These are phyloP conservation scores for Staphylotrichum longicolle DNA, from an alignment of 495 filamentous ascomycete genomes.

Conservation along the genomic window DNA sequence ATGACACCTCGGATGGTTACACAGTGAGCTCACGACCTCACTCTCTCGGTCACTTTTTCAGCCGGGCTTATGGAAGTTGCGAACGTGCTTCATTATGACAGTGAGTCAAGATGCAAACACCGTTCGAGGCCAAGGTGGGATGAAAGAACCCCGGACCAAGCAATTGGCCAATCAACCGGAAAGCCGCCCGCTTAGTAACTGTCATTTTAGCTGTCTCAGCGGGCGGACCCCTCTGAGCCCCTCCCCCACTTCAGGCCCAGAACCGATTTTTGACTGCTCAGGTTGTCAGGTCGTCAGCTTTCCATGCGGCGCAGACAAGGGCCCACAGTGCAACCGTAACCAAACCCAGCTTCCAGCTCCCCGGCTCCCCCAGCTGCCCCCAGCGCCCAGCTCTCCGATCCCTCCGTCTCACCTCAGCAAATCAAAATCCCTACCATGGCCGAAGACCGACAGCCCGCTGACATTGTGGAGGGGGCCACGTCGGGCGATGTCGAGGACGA, in stretches of 20 bases:
- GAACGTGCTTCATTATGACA: not conserved
- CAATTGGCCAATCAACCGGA: constrained; percentile 23
- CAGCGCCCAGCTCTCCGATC: not conserved
- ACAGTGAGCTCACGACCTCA: not conserved
- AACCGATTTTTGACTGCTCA: no score
- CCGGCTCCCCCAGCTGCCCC: not conserved
- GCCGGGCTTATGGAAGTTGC: constrained; percentile 11
- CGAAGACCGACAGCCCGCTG: constrained; percentile 56
- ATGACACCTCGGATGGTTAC: no score
- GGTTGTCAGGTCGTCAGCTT: not conserved
- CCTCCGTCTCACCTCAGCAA: not conserved
- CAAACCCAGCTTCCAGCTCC: no score
- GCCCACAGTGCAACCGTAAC: no score
- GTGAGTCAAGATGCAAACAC: constrained; percentile 18
- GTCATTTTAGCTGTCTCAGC: no score
- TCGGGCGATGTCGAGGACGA: constrained; percentile 60
- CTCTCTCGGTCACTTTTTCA: constrained; percentile 5
- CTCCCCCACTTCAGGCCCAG: no score
- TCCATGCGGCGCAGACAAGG: not conserved
- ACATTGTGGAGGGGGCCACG: constrained; percentile 56
- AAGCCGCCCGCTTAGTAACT: not conserved
- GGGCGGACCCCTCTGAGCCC: no score
- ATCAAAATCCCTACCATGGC: constrained; percentile 45
- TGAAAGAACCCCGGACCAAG: constrained; percentile 1
- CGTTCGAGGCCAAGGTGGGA: not conserved